Conservation (phyloP, 345 rosid genomes). For the Lepidium aucheri region DNA sequence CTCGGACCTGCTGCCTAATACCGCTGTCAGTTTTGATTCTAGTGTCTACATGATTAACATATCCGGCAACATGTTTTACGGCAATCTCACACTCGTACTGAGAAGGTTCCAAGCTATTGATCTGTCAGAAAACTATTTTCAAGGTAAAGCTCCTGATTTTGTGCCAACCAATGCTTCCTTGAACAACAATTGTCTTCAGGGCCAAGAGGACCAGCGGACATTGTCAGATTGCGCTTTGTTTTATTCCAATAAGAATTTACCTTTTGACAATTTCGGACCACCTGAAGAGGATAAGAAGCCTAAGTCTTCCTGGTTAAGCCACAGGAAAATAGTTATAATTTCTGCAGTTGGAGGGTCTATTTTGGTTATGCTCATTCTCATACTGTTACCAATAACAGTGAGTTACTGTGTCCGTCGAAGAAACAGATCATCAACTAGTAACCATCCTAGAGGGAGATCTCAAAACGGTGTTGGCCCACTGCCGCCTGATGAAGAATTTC, state of each 20-base stretch:
- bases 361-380: slow-evolving; percentile 38
- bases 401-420: slow-evolving; percentile 39
- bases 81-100: slow-evolving; percentile 39
- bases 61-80: slow-evolving; percentile 67
- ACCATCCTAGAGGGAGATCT: slow-evolving; percentile 30
- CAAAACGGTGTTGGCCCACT: slow-evolving; percentile 48
- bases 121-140: slow-evolving; percentile 69
- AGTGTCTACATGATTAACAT: slow-evolving; percentile 41
- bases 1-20: slow-evolving; percentile 37
- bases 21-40: slow-evolving; percentile 17
- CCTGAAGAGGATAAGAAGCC: not conserved
- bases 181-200: slow-evolving; percentile 28
- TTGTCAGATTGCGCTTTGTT: slow-evolving; percentile 19
- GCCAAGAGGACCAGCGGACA: not conserved
- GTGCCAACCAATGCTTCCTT: slow-evolving; percentile 18
- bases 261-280: slow-evolving; percentile 18
- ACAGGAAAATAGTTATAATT: slow-evolving; percentile 41
- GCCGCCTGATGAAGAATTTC: slow-evolving; percentile 42
- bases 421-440: slow-evolving; percentile 18
- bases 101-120: slow-evolving; percentile 41
- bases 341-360: slow-evolving; percentile 68
- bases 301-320: slow-evolving; percentile 36
- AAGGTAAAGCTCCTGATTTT: slow-evolving; percentile 48
- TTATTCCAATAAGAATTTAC: slow-evolving; percentile 12
- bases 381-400: slow-evolving; percentile 36